Percentiles rank a stretch among this genome's conserved stretches.
Evolutionary conservation across 352 stramenopile genomes (phyloP).

Genomic region (Globisporangium spinosum): DNA sequence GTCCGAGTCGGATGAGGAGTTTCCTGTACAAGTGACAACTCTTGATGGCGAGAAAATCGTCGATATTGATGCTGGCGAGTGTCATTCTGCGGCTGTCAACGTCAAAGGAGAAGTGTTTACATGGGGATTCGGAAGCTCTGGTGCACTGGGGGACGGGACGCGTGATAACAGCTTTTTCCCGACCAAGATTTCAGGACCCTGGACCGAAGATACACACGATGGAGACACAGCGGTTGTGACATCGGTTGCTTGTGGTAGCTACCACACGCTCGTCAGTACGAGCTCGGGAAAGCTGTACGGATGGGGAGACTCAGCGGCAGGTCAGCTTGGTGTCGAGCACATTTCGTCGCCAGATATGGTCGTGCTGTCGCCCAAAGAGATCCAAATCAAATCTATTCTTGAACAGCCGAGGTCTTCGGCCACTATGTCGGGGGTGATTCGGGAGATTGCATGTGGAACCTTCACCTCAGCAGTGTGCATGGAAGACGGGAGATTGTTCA

Average conservation of each 20-base stretch:
- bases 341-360: conserved; percentile 51
- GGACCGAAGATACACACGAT: conserved; percentile 14
- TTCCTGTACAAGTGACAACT: conserved; percentile 35
- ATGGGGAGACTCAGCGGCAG: conserved; percentile 73
- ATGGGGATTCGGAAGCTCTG: conserved; percentile 84
- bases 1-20: conserved; percentile 53
- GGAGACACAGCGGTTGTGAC: conserved; percentile 20
- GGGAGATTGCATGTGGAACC: conserved; percentile 49
- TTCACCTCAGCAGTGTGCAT: conserved; percentile 60
- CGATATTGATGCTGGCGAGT: conserved; percentile 68
- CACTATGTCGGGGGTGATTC: conserved; percentile 20
- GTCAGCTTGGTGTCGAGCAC: conserved; percentile 57
- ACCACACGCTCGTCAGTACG: conserved; percentile 65
- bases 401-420: conserved; percentile 6
- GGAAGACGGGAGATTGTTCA: conserved; percentile 52
- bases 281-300: conserved; percentile 56
- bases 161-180: conserved; percentile 57
- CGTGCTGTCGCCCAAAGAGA: conserved; percentile 42
- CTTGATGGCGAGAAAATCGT: conserved; percentile 40
- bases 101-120: conserved; percentile 70
- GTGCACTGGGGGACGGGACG: conserved; percentile 61
- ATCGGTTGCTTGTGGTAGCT: conserved; percentile 63
- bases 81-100: conserved; percentile 70
- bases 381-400: conserved; percentile 27
- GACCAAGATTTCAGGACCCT: conserved; percentile 33